A percentile compares a stretch with the other conserved stretches of the same genome.
Evolutionary conservation across 805 yeast genomes (phyloP).

Genomic region (Lipomyces orientalis): DNA sequence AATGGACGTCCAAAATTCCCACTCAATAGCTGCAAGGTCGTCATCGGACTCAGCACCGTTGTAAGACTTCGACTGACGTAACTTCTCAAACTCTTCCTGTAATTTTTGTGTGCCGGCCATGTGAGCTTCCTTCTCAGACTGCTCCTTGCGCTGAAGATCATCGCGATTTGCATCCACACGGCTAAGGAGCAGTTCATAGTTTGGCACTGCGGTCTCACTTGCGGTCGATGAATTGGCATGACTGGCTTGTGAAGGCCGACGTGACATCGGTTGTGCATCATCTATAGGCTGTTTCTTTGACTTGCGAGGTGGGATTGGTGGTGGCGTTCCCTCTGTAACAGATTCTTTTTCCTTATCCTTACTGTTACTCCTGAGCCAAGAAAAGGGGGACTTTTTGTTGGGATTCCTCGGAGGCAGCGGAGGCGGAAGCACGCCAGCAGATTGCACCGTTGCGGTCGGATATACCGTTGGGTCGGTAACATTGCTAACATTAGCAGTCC

Average conservation of each 20-base stretch:
- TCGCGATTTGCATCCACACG: slow-evolving; percentile 63
- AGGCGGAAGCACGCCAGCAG: slow-evolving; percentile 14
- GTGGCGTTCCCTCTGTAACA: slow-evolving; percentile 4
- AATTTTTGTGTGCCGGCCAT: slow-evolving; percentile 51
- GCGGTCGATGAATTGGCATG: slow-evolving; percentile 5
- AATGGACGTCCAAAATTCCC: slow-evolving; percentile 78
- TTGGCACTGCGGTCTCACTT: slow-evolving; percentile 14
- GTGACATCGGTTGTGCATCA: slow-evolving; percentile 35
- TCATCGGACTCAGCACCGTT: slow-evolving; percentile 42
- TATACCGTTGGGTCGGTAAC: slow-evolving; percentile 1
- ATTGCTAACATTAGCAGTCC: not conserved
- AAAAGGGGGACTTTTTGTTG: slow-evolving; percentile 41
- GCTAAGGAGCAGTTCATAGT: slow-evolving; percentile 63
- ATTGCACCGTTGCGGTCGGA: slow-evolving; percentile 8
- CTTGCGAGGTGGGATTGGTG: slow-evolving; percentile 17
- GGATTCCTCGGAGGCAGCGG: slow-evolving; percentile 30
- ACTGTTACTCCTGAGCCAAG: slow-evolving; percentile 40
- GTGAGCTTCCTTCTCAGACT: slow-evolving; percentile 58
- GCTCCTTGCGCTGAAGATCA: slow-evolving; percentile 57
- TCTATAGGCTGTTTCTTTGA: slow-evolving; percentile 12
- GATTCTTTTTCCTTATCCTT: not conserved
- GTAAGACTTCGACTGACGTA: slow-evolving; percentile 26
- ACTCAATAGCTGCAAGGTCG: slow-evolving; percentile 46
- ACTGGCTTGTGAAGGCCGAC: slow-evolving; percentile 46
- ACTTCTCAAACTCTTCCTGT: slow-evolving; percentile 45